These are phyloP conservation scores for Irpex sp. DNA, from an alignment of 1,284 basidiomycete species.

Conservation along the genomic window DNA sequence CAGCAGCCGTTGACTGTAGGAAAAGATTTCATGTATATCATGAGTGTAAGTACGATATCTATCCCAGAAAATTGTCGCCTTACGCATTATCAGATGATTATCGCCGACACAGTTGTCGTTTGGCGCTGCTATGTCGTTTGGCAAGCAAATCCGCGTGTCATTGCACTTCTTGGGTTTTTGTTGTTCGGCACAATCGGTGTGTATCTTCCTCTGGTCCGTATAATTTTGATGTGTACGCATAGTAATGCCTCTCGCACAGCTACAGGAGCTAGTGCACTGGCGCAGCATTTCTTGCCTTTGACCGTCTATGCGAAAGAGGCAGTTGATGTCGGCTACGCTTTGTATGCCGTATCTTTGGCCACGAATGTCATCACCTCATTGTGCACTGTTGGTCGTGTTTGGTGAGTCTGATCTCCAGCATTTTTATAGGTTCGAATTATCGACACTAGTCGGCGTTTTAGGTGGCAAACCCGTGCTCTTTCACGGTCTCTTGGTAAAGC, in stretches of 20 bases:
- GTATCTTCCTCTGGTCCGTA: neutral
- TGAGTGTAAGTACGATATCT: neutral
- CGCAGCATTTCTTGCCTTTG: neutral
- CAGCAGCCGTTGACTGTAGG: neutral
- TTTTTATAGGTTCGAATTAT: neutral
- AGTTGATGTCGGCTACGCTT: neutral
- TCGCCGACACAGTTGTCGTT: neutral
- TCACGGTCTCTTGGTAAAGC: neutral
- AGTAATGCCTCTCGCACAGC: neutral
- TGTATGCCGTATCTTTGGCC: slow-evolving; percentile 18
- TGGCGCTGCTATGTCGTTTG: neutral
- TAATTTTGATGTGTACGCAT: neutral
- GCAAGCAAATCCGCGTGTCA: neutral
- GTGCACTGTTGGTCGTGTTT: slow-evolving; percentile 37
- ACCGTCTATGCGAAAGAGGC: neutral
- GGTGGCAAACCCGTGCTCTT: neutral
- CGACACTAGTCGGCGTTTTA: neutral
- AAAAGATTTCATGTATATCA: neutral
- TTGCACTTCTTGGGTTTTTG: neutral
- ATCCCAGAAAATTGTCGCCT: neutral
- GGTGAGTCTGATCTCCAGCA: slow-evolving; percentile 9
- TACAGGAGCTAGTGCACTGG: neutral
- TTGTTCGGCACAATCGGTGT: neutral
- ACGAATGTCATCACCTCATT: slow-evolving; percentile 36
- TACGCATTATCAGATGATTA: neutral